Evolutionary conservation across 306 rosid species (phyloP).

Genomic region (Senna tora): DNA sequence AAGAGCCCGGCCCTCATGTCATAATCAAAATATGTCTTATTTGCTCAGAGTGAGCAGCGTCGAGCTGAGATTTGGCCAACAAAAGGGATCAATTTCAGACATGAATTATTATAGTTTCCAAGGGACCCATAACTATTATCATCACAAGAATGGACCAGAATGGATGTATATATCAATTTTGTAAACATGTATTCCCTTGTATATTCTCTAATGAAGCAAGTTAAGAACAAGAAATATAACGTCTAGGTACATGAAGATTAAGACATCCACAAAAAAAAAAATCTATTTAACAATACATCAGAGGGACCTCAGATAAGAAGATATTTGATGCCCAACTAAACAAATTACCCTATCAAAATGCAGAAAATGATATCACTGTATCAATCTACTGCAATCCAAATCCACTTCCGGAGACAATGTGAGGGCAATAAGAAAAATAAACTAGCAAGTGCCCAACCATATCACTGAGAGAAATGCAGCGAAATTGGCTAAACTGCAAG

Average conservation of each 20-base stretch:
- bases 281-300: neutral
- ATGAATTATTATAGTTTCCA: conserved; percentile 39
- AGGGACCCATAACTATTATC: conserved; percentile 32
- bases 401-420: neutral
- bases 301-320: conserved; percentile 1
- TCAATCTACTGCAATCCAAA: neutral
- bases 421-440: neutral
- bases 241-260: conserved; percentile 6
- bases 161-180: conserved; percentile 52
- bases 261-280: neutral
- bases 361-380: neutral
- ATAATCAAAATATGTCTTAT: conserved; percentile 40
- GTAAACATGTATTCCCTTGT: conserved; percentile 32
- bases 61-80: conserved; percentile 38
- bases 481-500: neutral
- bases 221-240: conserved; percentile 29
- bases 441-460: neutral
- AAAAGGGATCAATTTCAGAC: conserved; percentile 29
- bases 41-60: conserved; percentile 40
- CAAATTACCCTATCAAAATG: neutral
- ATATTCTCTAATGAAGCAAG: conserved; percentile 34
- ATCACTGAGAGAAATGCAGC: neutral
- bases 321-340: neutral
- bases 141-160: conserved; percentile 41
- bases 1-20: conserved; percentile 41